A percentile compares a stretch with the other conserved stretches of the same genome.
Evolutionary conservation across 2,329 filamentous ascomycete genomes (phyloP).

Genomic region (Paramyrothecium sp.): DNA sequence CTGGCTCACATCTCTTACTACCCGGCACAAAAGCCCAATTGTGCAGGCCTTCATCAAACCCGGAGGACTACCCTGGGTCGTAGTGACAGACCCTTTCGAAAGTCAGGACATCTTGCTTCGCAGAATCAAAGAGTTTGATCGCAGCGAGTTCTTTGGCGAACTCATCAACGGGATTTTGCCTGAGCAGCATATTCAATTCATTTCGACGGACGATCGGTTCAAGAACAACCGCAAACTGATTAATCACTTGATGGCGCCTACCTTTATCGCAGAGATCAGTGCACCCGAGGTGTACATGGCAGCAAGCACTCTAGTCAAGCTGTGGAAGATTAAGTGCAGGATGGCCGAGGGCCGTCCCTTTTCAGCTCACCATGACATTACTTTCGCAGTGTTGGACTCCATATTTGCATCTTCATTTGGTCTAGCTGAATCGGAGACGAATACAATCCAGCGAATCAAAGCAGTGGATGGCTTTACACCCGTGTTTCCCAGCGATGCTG

Average conservation of each 20-base stretch:
- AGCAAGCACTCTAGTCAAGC: slow-evolving; percentile 23
- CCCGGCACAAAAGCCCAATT: slow-evolving; percentile 36
- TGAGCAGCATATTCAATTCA: slow-evolving; percentile 29
- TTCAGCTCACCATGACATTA: slow-evolving; percentile 25
- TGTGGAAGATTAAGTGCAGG: slow-evolving; percentile 30
- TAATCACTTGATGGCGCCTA: slow-evolving; percentile 34
- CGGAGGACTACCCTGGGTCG: slow-evolving; percentile 36
- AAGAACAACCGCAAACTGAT: slow-evolving; percentile 30
- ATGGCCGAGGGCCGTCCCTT: slow-evolving; percentile 21
- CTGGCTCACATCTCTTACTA: slow-evolving; percentile 29
- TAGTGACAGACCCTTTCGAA: slow-evolving; percentile 39
- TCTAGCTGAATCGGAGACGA: slow-evolving; percentile 18
- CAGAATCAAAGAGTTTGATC: slow-evolving; percentile 41
- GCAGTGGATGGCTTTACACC: slow-evolving; percentile 8
- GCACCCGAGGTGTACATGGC: slow-evolving; percentile 31
- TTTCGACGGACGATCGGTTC: slow-evolving; percentile 25
- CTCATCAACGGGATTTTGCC: slow-evolving; percentile 29
- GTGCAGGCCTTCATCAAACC: slow-evolving; percentile 46
- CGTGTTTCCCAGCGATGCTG: slow-evolving; percentile 1
- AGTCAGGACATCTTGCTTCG: slow-evolving; percentile 41
- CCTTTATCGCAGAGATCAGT: slow-evolving; percentile 27
- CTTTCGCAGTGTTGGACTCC: slow-evolving; percentile 23
- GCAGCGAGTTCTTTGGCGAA: slow-evolving; percentile 29
- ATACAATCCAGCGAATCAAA: slow-evolving; percentile 17
- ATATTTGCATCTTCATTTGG: slow-evolving; percentile 28